A percentile compares a stretch with the other conserved stretches of the same genome.
Evolutionary conservation across 345 rosid species (phyloP).

Genomic region (Kernera saxatilis): DNA sequence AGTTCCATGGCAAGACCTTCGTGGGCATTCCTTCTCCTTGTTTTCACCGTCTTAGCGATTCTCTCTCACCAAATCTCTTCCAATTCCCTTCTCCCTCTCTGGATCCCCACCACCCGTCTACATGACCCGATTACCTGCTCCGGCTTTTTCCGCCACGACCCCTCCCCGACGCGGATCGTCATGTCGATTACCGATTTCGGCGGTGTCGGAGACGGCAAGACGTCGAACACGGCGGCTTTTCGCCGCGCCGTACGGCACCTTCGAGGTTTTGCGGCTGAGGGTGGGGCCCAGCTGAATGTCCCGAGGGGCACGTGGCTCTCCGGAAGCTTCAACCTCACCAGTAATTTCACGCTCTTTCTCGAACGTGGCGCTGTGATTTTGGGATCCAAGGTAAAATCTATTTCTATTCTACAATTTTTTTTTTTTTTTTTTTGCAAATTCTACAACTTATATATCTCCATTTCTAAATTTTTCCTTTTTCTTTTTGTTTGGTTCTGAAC

Average conservation of each 20-base stretch:
- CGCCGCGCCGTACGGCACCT: constrained; percentile 57
- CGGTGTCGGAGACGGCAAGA: constrained; percentile 79
- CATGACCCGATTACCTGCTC: constrained; percentile 33
- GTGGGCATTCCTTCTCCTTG: constrained; percentile 45
- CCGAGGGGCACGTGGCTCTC: constrained; percentile 83
- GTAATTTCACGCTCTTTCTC: constrained; percentile 85
- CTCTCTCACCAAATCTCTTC: constrained; percentile 59
- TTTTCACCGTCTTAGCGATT: constrained; percentile 45
- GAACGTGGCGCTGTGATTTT: constrained; percentile 71
- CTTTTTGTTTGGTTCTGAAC: neutral
- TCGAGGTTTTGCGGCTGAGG: constrained; percentile 37
- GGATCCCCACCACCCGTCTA: neutral
- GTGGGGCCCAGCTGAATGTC: constrained; percentile 76
- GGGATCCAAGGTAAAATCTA: constrained; percentile 67
- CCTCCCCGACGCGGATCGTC: constrained; percentile 44
- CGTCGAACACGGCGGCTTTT: constrained; percentile 74
- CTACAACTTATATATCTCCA: neutral
- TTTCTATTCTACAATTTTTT: neutral
- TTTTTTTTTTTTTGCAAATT: neutral
- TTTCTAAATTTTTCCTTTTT: neutral
- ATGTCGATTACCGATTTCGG: constrained; percentile 80
- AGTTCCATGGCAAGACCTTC: constrained; percentile 37
- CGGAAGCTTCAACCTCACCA: constrained; percentile 91
- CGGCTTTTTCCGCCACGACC: constrained; percentile 2
- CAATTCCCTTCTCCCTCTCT: constrained; percentile 36